phyloP scores from a whole-genome alignment of 2,329 filamentous ascomycete genomes.

The Diaporthe aspalathi region DNA sequence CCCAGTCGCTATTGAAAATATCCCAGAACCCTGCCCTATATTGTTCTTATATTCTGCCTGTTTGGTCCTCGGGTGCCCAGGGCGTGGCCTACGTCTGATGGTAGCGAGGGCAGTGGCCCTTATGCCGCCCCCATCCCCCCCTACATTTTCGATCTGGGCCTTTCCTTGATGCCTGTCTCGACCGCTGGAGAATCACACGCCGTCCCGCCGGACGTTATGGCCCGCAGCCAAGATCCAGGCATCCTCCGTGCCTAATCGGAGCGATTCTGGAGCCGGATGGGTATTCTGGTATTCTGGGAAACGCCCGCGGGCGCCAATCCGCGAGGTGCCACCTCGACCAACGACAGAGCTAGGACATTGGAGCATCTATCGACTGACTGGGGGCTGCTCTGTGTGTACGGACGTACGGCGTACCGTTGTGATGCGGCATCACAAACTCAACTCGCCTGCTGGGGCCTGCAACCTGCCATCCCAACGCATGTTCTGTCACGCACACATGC shows the following conservation, averaged over 20 bases:
- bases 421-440: constrained; percentile 11
- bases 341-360: background rate
- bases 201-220: constrained; percentile 15
- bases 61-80: constrained; percentile 16
- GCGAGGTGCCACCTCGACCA: background rate
- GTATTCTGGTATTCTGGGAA: constrained; percentile 21
- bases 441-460: background rate
- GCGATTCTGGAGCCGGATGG: constrained; percentile 26
- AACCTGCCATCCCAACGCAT: constrained; percentile 20
- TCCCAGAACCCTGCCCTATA: constrained; percentile 22
- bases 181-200: background rate
- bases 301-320: constrained; percentile 2
- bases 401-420: background rate
- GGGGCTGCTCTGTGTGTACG: background rate
- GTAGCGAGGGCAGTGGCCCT: constrained; percentile 9
- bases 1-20: constrained; percentile 20
- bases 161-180: constrained; percentile 11
- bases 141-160: constrained; percentile 9
- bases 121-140: background rate
- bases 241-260: constrained; percentile 4
- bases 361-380: background rate
- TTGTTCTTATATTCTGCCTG: constrained; percentile 7
- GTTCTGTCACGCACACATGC: constrained; percentile 6
- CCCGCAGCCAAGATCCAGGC: constrained; percentile 15
- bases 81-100: background rate